Evolutionary conservation across 2,329 filamentous ascomycete genomes (phyloP), one percentile per base, ranked within the genome.

Genomic region (Talaromyces verruculosus): DNA sequence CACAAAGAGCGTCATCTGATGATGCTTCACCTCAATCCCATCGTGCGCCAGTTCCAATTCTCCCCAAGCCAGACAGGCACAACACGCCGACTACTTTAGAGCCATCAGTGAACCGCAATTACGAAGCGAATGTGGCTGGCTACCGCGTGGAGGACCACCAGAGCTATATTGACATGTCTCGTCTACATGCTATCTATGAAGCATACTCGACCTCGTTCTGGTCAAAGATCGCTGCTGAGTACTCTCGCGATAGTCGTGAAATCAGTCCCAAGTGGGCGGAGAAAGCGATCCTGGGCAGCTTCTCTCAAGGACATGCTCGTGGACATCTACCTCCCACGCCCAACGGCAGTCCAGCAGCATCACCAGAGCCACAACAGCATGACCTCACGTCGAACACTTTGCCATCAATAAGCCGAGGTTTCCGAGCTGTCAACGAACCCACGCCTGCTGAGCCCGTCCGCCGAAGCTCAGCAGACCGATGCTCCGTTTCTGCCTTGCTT

Each of bases 131-230:
- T 25, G n/a, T 28, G 33, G 5, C 30, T 15, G 19, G 19, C 8
- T 60, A 68, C 63, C 72, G 72, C 65, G 66, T 75, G 37, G 70
- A 71, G 59, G 73, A 69, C 33, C 72, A 61, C 22, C 45, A 49
- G 3, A 53, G 30, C 43, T 69, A 76, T 59, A 83, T 90, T 68
- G 88, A 91, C 75, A 83, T 88, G 72, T 81, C 84, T 33, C 88
- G 89, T 58, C 87, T 94, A 28, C 85, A 87, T 58, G 83, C 85
- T 67, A 86, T 93, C 70, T 93, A 93, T 77, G 85, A 88, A 62
- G 81, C 85, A 7, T 90, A 92, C 77, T 87, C 89, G 51, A 82
- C 84, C 61, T 85, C 86, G 8, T 93, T 94, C 80, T 94, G 91
- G 91, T 82, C 85, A 39, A 83, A 85, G 58, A 85, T 94, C 41